Conservation (phyloP, 352 stramenopile species). For the Stramenopiles sp. region DNA sequence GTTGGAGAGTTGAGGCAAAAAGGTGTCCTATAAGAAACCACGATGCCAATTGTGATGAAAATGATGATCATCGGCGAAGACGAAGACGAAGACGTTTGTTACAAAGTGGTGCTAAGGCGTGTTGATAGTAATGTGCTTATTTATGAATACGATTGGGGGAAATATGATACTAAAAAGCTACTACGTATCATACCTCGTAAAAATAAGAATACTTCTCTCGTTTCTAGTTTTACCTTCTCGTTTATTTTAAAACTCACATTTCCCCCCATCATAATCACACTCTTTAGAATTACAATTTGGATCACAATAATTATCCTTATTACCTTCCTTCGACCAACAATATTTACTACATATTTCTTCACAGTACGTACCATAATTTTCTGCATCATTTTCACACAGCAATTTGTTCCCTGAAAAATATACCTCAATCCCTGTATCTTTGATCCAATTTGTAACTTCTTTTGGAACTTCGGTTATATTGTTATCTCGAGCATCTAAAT, state of each 20-base stretch:
- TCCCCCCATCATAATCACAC: background rate
- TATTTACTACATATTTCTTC: background rate
- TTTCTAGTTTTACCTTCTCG: too few species aligned
- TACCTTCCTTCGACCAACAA: background rate
- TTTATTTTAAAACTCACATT: too few species aligned
- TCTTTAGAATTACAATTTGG: background rate
- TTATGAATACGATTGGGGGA: background rate
- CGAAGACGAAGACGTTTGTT: background rate
- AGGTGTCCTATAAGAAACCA: too few species aligned
- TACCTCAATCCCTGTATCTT: background rate
- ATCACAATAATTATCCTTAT: background rate
- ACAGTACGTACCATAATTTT: background rate
- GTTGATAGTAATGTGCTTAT: background rate
- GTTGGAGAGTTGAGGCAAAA: too few species aligned
- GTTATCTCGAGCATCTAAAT: background rate
- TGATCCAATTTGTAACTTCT: background rate
- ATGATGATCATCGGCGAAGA: background rate
- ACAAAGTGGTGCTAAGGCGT: background rate
- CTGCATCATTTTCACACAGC: background rate
- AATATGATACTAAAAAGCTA: background rate
- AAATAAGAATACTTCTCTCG: too few species aligned
- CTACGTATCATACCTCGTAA: background rate
- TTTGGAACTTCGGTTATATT: background rate
- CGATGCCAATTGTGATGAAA: too few species aligned
- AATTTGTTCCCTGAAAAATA: background rate